Base-by-base conservation (phyloP, 2,329 filamentous ascomycete genomes). In the Pestalotiopsis sp. region DNA sequence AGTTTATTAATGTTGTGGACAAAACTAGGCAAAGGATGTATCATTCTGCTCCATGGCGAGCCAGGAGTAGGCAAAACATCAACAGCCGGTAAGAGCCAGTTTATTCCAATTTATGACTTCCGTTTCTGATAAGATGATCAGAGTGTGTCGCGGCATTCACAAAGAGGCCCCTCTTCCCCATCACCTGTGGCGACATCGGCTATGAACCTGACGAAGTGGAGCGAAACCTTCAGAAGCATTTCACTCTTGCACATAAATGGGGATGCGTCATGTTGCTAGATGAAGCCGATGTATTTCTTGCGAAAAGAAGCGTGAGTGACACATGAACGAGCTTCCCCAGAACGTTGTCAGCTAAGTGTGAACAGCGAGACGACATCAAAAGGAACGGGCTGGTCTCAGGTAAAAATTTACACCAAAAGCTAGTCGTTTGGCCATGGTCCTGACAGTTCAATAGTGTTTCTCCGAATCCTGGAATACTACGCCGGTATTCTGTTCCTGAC, bases 381-480 rank as follows among this genome's bases (percentile, higher is more conserved):
- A 52, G 70, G 9, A 72, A 72, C 59, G 67, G 25, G 2, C 36
- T 72, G 1, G 71, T 72, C 11, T 67, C 65, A 11, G 63, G 63
- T 66, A 66, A 56, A 20, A 14, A 4, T 3, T 6, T 13, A 14
- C 4, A 39, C 20, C 9, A 6, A 9, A 36, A 9, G 0, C 31
- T 36, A 36, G 31, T 36, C 13, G 31, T n/a, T 12, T 13, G 11
- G 12, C 11, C 4, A 9, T n/a, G 9, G 11, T 27, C 4, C 23
- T 36, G 27, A 66, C 27, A 17, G 0, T 23, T 7, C 5, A 9
- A 5, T 6, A 69, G 81, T 81, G 3, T 82, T 83, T 72, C 74
- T 82, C 7, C 76, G 80, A 2, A 76, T 81, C 0, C 72, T 83
- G 4, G 81, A 82, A 72, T 67, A 67, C 58, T 67, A 67, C 14